A percentile compares a stretch with the other conserved stretches of the same genome.
phyloP scores from a whole-genome alignment of 1,284 basidiomycete species.

The Sanghuangporus baumii region DNA sequence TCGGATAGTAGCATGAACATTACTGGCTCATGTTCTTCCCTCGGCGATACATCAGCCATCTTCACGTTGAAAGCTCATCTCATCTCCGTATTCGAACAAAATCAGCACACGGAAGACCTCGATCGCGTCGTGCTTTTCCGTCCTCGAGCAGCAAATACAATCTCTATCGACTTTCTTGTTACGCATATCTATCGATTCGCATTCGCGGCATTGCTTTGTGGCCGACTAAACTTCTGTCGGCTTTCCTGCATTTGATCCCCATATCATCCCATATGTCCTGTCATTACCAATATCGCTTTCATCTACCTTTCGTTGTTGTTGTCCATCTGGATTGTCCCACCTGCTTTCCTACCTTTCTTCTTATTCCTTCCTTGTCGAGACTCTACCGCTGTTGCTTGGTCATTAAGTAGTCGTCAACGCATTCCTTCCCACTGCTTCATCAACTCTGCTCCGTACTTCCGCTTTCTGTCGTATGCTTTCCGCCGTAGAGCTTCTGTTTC shows the following conservation, averaged over 20 bases:
- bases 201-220: background rate
- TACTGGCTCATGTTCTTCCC: background rate
- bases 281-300: background rate
- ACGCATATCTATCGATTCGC: conserved; percentile 11
- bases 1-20: conserved; percentile 3
- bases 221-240: background rate
- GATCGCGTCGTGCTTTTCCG: background rate
- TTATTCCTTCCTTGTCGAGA: background rate
- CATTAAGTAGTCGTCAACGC: background rate
- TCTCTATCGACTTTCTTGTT: background rate
- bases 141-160: background rate
- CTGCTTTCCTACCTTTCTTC: background rate
- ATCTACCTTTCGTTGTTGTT: background rate
- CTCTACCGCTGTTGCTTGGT: conserved; percentile 2
- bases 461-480: background rate
- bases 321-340: background rate
- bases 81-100: background rate
- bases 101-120: background rate
- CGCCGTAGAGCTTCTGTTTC: no score
- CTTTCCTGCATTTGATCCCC: background rate
- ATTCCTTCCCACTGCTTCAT: background rate
- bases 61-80: background rate
- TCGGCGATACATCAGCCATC: background rate
- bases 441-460: background rate
- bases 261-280: background rate